Conservation (phyloP, 1,284 basidiomycete genomes). For the Ustilago nuda region DNA sequence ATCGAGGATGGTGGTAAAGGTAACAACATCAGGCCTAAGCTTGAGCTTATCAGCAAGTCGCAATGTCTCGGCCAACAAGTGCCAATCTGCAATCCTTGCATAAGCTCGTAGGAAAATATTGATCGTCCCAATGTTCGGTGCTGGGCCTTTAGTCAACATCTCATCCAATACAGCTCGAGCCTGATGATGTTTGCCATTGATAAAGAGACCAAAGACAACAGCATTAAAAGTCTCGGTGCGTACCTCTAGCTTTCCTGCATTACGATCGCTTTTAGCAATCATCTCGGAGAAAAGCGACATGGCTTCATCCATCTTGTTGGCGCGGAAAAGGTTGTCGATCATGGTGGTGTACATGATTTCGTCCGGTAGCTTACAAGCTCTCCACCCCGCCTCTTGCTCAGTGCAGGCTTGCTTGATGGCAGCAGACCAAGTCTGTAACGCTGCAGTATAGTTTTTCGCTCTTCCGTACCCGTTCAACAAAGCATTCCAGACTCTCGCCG, state of each 20-base stretch:
- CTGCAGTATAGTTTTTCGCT: constrained; percentile 42
- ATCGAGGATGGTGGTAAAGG: constrained; percentile 63
- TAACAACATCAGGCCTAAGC: constrained; percentile 58
- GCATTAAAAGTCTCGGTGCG: constrained; percentile 60
- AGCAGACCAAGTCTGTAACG: constrained; percentile 47
- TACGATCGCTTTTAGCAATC: constrained; percentile 17
- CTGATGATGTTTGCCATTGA: constrained; percentile 22
- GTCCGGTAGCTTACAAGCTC: constrained; percentile 24
- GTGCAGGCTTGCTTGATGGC: constrained; percentile 15
- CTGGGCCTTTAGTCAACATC: constrained; percentile 50
- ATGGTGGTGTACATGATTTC: constrained; percentile 59
- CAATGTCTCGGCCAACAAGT: constrained; percentile 39
- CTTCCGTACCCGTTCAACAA: constrained; percentile 59
- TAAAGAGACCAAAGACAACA: constrained; percentile 51
- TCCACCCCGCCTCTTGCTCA: neutral
- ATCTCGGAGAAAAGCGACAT: constrained; percentile 47
- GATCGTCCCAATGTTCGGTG: constrained; percentile 59
- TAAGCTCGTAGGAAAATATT: constrained; percentile 59
- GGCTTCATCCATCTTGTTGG: constrained; percentile 33
- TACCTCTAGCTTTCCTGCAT: constrained; percentile 21
- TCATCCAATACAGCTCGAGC: constrained; percentile 42
- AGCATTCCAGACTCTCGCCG: constrained; percentile 54
- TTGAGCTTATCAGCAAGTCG: constrained; percentile 39
- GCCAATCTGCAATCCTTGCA: constrained; percentile 41
- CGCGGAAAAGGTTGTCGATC: constrained; percentile 53